Percentiles rank a stretch among this genome's conserved stretches.
Evolutionary conservation across 176 grass and related monocot species (phyloP).

Genomic region (Oryza punctata): DNA sequence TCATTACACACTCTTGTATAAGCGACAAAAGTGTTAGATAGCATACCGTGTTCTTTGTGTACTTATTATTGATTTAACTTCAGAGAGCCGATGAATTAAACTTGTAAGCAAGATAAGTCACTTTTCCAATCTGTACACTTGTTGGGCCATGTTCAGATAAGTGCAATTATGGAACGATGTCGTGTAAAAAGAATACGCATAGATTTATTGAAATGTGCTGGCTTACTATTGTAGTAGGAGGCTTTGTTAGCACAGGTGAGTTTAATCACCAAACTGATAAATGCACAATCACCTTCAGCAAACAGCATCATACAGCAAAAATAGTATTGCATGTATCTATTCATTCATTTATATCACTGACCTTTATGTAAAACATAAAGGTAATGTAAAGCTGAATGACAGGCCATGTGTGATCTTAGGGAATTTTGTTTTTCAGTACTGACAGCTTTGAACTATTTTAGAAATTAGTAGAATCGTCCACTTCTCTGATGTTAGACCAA

Average conservation of each 20-base stretch:
- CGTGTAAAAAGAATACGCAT: not conserved
- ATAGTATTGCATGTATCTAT: slow-evolving; percentile 1
- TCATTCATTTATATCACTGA: not conserved
- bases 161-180: not conserved
- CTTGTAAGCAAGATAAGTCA: not conserved
- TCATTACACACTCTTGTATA: not conserved
- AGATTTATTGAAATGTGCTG: not conserved
- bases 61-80: not conserved
- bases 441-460: slow-evolving; percentile 18
- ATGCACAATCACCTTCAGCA: not conserved
- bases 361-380: not conserved
- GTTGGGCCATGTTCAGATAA: not conserved
- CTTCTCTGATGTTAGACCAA: slow-evolving; percentile 50
- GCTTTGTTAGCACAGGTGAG: not conserved
- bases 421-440: not conserved
- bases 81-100: not conserved
- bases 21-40: not conserved
- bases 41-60: not conserved
- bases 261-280: not conserved
- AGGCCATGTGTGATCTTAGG: not conserved
- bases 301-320: not conserved
- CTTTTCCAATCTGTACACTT: not conserved
- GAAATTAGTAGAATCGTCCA: slow-evolving; percentile 55
- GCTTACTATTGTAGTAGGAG: not conserved
- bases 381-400: not conserved